A percentile compares a stretch with the other conserved stretches of the same genome.
Conservation (phyloP, 148 eudicot species). For the Euryodendron excelsum region DNA sequence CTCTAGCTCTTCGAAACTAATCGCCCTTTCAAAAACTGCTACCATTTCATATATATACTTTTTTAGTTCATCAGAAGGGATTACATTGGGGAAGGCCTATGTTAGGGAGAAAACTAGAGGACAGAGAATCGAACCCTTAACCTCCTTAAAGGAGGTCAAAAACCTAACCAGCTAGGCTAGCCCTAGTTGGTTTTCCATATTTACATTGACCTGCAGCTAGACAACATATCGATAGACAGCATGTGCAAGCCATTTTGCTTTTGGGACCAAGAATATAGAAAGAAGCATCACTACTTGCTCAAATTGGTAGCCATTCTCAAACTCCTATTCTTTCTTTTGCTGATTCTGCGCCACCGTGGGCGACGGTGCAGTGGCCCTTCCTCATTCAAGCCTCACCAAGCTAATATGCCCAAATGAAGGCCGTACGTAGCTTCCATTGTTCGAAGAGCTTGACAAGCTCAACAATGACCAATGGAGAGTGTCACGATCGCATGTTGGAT, state of each 20-base stretch:
- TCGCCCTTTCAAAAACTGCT: too few relatives aligned
- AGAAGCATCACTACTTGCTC: conserved; percentile 19
- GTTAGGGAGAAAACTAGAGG: too few relatives aligned
- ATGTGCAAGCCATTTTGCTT: neutral
- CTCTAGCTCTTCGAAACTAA: too few relatives aligned
- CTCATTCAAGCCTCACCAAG: conserved; percentile 24
- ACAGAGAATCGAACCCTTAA: too few relatives aligned
- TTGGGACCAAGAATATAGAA: neutral
- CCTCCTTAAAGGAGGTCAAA: too few relatives aligned
- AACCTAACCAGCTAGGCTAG: too few relatives aligned
- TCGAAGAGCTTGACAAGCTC: neutral
- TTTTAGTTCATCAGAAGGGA: too few relatives aligned
- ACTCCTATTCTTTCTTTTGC: conserved; percentile 22
- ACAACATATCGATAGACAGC: neutral
- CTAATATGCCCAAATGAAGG: conserved; percentile 15
- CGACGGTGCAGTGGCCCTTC: conserved; percentile 25
- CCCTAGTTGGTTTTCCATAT: too few relatives aligned
- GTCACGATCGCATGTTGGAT: too few relatives aligned
- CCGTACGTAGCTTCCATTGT: conserved; percentile 24
- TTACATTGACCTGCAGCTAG: neutral
- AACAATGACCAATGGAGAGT: neutral
- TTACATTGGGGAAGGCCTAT: too few relatives aligned
- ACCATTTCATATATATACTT: too few relatives aligned
- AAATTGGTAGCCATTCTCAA: neutral
- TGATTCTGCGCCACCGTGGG: conserved; percentile 14